These are phyloP conservation scores for Aphanocladium album DNA, from an alignment of 2,329 filamentous ascomycete species.

Conservation along the genomic window DNA sequence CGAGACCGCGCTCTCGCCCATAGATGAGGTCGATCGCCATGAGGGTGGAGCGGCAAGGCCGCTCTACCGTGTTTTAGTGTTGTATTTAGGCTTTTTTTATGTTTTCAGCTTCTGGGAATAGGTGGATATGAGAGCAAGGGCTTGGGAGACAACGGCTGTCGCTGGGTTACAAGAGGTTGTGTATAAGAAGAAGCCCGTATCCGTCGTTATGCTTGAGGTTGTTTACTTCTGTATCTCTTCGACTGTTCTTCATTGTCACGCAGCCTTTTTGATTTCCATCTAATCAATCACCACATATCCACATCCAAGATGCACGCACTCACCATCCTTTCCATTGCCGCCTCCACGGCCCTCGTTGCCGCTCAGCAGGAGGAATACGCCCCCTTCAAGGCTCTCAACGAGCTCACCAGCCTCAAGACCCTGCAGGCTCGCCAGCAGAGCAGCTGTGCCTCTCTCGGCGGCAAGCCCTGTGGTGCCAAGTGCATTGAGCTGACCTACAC, in stretches of 20 bases:
- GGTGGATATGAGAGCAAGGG: background rate
- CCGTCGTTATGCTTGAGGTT: background rate
- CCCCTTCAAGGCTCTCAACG: background rate
- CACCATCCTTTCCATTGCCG: slow-evolving; percentile 1
- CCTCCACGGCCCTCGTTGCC: slow-evolving; percentile 7
- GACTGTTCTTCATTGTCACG: background rate
- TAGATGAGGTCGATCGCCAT: background rate
- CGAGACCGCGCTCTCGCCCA: background rate
- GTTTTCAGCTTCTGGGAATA: background rate
- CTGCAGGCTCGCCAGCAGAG: slow-evolving; percentile 2
- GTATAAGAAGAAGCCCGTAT: slow-evolving; percentile 3
- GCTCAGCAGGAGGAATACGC: slow-evolving; percentile 4
- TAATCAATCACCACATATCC: background rate
- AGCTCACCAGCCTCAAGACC: background rate
- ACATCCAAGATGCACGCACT: background rate
- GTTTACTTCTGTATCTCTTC: background rate
- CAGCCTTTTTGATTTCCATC: background rate
- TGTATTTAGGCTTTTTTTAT: slow-evolving; percentile 2
- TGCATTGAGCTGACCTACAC: slow-evolving; percentile 16
- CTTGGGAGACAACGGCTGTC: background rate
- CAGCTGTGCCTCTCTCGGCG: slow-evolving; percentile 1
- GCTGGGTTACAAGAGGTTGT: background rate
- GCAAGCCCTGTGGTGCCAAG: slow-evolving; percentile 16
- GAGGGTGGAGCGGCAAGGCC: background rate
- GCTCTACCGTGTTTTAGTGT: background rate